Evolutionary conservation across 441 rosid species (phyloP).

Genomic region (Eugenia klotzschiana): DNA sequence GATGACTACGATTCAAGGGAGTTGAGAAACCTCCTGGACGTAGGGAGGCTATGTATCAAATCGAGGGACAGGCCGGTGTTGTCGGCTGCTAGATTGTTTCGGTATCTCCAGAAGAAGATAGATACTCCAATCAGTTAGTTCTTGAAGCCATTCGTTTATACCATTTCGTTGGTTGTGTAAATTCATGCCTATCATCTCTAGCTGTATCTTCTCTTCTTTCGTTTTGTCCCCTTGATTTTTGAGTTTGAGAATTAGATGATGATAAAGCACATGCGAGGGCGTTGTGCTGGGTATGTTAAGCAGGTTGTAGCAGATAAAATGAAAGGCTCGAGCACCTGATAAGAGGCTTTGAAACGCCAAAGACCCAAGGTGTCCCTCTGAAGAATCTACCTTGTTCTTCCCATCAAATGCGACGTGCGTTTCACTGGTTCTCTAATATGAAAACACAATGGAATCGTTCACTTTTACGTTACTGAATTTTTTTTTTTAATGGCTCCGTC

Average conservation of each 20-base stretch:
- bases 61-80: constrained; percentile 40
- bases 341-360: not conserved
- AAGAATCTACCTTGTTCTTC: not conserved
- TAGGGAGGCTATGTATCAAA: constrained; percentile 62
- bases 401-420: not conserved
- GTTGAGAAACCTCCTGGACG: constrained; percentile 52
- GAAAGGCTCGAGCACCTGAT: not conserved
- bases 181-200: not conserved
- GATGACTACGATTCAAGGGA: constrained; percentile 43
- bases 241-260: not conserved
- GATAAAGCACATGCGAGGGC: not conserved
- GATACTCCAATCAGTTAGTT: constrained; percentile 8
- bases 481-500: not conserved
- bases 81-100: constrained; percentile 41
- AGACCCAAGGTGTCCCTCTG: not conserved
- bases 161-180: not conserved
- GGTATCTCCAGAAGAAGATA: constrained; percentile 59
- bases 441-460: not conserved
- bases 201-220: not conserved
- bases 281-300: not conserved
- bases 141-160: not conserved
- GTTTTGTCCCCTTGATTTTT: not conserved
- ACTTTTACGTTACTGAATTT: not conserved
- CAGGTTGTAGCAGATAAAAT: not conserved
- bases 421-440: not conserved